These are phyloP conservation scores for Pseudognaphalium luteoalbum DNA, from an alignment of 129 eudicot species.

Conservation along the genomic window DNA sequence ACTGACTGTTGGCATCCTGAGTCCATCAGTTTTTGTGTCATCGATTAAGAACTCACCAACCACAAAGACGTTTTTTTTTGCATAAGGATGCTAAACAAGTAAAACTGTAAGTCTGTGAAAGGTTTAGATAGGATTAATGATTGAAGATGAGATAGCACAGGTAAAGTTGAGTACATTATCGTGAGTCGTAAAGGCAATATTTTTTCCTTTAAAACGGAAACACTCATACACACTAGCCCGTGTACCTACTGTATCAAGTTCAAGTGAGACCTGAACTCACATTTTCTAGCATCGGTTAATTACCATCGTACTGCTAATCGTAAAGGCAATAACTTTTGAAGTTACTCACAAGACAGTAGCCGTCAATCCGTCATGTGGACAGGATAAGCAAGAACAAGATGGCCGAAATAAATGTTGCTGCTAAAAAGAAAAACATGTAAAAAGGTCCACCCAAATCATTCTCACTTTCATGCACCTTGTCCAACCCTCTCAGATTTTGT, in stretches of 20 bases:
- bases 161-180: slow-evolving; percentile 19
- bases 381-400: slow-evolving; percentile 31
- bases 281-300: neutral
- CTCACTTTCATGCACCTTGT: slow-evolving; percentile 30
- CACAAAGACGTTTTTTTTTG: neutral
- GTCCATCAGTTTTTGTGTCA: slow-evolving; percentile 11
- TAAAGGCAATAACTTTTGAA: slow-evolving; percentile 25
- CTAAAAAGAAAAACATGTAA: slow-evolving; percentile 38
- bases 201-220: neutral
- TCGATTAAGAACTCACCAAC: neutral
- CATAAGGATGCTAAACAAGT: slow-evolving; percentile 13
- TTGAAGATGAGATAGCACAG: slow-evolving; percentile 10
- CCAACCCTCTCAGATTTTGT: slow-evolving; percentile 15
- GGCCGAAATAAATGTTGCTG: slow-evolving; percentile 31
- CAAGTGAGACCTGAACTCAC: neutral
- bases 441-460: slow-evolving; percentile 29
- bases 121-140: slow-evolving; percentile 10
- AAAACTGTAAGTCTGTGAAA: neutral
- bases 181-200: slow-evolving; percentile 19
- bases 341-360: slow-evolving; percentile 29
- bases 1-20: neutral
- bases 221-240: neutral
- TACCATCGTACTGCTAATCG: neutral
- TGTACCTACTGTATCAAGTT: neutral
- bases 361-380: slow-evolving; percentile 24